phyloP scores from a whole-genome alignment of 2,329 filamentous ascomycete species.

The Aureobasidium melanogenum region DNA sequence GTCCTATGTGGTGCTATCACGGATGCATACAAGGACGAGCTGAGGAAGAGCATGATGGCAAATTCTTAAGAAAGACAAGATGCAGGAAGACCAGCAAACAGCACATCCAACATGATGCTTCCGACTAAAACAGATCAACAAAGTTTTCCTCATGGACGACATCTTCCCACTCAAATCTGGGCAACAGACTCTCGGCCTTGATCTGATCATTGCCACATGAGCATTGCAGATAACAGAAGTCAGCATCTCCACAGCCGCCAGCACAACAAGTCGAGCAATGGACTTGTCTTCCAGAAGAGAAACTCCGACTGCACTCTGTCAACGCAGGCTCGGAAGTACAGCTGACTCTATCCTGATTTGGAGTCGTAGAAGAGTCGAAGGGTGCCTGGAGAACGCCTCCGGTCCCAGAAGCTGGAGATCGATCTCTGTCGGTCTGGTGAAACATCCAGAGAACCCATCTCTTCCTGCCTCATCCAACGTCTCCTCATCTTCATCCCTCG shows the following conservation, averaged over 20 bases:
- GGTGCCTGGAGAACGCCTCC: too few species aligned
- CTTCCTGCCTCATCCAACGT: neutral
- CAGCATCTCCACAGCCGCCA: neutral
- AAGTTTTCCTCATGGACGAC: neutral
- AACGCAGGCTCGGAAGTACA: neutral
- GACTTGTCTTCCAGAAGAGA: neutral
- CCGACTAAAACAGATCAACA: neutral
- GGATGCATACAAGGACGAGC: slow-evolving; percentile 22
- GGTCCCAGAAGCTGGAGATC: neutral
- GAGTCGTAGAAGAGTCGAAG: neutral
- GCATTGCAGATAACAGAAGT: neutral
- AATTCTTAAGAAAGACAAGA: neutral
- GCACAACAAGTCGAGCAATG: neutral
- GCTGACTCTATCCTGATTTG: neutral
- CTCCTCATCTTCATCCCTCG: neutral
- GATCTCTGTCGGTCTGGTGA: neutral
- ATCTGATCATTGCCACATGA: neutral
- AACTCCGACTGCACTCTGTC: neutral
- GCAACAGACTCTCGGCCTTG: neutral
- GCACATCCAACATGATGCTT: neutral
- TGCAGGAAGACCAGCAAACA: neutral
- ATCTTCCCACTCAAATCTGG: neutral
- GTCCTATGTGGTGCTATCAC: slow-evolving; percentile 32
- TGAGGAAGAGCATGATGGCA: neutral
- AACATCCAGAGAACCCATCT: neutral